Percentiles rank a stretch among this genome's conserved stretches.
These are phyloP conservation scores for Blakeslea trispora DNA, from an alignment of 371 early-diverging fungal species.

Conservation along the genomic window DNA sequence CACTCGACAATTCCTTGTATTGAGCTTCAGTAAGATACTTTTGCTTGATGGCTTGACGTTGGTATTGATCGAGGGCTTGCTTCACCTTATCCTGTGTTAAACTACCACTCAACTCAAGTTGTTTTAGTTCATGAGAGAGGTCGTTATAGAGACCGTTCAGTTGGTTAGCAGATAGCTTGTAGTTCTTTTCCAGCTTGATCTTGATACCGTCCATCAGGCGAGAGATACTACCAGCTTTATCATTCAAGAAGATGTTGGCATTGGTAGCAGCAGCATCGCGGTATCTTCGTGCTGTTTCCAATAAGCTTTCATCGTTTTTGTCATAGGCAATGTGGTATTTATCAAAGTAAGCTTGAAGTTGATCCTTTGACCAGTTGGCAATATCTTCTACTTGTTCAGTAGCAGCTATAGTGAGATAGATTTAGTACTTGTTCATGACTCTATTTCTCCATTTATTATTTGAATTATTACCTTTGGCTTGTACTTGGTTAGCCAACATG, in stretches of 20 bases:
- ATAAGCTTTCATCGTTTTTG: constrained; percentile 25
- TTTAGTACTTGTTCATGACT: no score
- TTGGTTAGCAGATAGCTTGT: constrained; percentile 28
- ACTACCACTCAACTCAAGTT: constrained; percentile 39
- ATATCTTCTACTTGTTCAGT: constrained; percentile 19
- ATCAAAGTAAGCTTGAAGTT: constrained; percentile 29
- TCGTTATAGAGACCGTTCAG: constrained; percentile 25
- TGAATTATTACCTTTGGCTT: constrained; percentile 23
- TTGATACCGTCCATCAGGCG: constrained; percentile 33
- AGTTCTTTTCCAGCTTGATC: constrained; percentile 34
- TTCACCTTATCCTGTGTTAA: constrained; percentile 36
- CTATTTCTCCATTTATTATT: no score
- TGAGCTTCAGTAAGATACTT: constrained; percentile 38
- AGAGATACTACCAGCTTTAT: constrained; percentile 30
- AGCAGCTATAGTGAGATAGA: no score
- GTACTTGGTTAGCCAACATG: constrained; percentile 15
- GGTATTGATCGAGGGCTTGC: constrained; percentile 32
- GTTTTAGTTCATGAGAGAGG: constrained; percentile 36
- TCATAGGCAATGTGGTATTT: constrained; percentile 40
- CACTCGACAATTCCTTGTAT: constrained; percentile 36
- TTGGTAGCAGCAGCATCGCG: constrained; percentile 37
- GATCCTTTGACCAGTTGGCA: constrained; percentile 30
- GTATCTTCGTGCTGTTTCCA: constrained; percentile 38
- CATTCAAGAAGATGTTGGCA: constrained; percentile 29
- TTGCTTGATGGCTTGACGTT: constrained; percentile 27